Conservation (phyloP, 257 asterid species). For the Mitragyna speciosa region DNA sequence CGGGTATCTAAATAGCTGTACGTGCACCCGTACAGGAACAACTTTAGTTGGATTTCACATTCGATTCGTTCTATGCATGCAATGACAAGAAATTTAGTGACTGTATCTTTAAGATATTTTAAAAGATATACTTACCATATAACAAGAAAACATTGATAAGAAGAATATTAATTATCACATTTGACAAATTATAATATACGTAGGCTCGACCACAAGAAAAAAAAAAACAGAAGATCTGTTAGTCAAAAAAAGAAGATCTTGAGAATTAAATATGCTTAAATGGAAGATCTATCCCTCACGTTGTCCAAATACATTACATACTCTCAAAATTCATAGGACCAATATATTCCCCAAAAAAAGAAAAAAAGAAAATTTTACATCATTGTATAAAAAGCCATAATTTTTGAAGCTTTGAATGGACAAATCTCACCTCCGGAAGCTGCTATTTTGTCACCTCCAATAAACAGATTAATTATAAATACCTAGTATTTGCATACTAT, state of each 20-base stretch:
- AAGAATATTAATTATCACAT: neutral
- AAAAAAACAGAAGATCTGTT: too few relatives aligned
- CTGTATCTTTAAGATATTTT: neutral
- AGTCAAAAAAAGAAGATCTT: neutral
- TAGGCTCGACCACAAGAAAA: too few relatives aligned
- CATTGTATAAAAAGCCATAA: neutral
- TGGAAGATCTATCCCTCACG: neutral
- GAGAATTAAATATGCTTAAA: neutral
- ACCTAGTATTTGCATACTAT: too few relatives aligned
- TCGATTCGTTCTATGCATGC: neutral
- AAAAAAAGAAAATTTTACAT: too few relatives aligned
- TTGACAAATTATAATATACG: too few relatives aligned
- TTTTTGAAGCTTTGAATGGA: neutral
- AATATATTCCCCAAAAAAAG: too few relatives aligned
- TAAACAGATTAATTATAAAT: neutral
- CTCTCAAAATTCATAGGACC: too few relatives aligned
- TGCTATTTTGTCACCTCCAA: conserved; percentile 5
- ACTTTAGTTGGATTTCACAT: neutral
- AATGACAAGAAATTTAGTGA: neutral
- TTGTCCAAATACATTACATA: neutral
- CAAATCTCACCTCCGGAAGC: neutral
- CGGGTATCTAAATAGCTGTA: neutral
- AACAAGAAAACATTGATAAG: too few relatives aligned
- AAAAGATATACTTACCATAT: neutral
- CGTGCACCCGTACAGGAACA: neutral